Conservation (phyloP, 1,284 basidiomycete species). For the Apiotrichum gracile region DNA sequence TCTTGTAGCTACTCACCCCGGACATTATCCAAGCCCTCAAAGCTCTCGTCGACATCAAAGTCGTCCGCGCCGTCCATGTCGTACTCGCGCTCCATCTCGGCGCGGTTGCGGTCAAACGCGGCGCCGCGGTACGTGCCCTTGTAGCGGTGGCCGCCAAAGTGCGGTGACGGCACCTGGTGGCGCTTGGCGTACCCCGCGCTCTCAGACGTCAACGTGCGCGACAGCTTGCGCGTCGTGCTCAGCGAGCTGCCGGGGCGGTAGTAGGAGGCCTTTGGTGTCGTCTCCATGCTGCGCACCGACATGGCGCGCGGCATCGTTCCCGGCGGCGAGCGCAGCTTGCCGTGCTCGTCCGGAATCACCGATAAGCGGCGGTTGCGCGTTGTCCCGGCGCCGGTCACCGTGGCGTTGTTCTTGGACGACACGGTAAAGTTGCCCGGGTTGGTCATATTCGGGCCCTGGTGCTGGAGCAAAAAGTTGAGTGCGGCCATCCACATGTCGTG, state of each 20-base stretch:
- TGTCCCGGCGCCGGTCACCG: neutral
- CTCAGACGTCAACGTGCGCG: constrained; percentile 68
- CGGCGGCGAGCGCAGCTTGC: constrained; percentile 18
- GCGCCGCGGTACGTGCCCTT: constrained; percentile 40
- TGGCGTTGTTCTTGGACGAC: neutral
- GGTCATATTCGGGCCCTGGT: constrained; percentile 24
- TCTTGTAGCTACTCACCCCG: constrained; percentile 41
- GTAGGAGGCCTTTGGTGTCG: constrained; percentile 19
- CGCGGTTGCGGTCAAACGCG: constrained; percentile 11
- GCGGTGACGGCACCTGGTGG: constrained; percentile 44
- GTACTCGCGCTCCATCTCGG: constrained; percentile 41
- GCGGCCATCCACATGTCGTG: constrained; percentile 91
- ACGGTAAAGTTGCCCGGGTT: constrained; percentile 11
- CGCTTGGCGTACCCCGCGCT: constrained; percentile 82
- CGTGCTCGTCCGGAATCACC: constrained; percentile 39
- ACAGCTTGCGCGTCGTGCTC: constrained; percentile 50
- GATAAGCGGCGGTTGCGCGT: constrained; percentile 16
- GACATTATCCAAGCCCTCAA: constrained; percentile 90
- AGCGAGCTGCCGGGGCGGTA: constrained; percentile 52
- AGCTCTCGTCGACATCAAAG: constrained; percentile 69
- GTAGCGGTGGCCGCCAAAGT: constrained; percentile 40
- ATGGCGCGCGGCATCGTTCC: constrained; percentile 24
- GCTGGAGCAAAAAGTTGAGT: constrained; percentile 41
- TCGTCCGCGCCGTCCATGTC: constrained; percentile 63
- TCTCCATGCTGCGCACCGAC: constrained; percentile 35